phyloP scores from a whole-genome alignment of 2,329 filamentous ascomycete species.

The Pestalotiopsis sp. region DNA sequence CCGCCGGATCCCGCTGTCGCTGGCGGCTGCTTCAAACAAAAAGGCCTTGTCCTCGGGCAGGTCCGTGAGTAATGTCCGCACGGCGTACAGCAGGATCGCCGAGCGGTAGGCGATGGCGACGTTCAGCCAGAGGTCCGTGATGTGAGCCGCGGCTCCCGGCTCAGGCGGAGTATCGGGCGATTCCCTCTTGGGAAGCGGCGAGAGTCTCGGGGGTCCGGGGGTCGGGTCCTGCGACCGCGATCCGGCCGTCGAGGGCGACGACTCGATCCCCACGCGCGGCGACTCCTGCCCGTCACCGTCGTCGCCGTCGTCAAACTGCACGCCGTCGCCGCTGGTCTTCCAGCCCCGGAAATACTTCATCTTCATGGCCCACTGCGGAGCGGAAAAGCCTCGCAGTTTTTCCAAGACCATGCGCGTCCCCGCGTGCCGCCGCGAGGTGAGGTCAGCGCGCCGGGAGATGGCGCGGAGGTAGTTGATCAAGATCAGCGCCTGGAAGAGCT shows the following conservation, averaged over 20 bases:
- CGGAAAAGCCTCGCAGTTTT: slow-evolving; percentile 16
- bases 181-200: background rate
- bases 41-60: slow-evolving; percentile 16
- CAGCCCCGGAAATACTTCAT: slow-evolving; percentile 20
- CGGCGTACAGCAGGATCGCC: slow-evolving; percentile 18
- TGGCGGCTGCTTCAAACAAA: background rate
- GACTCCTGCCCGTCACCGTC: background rate
- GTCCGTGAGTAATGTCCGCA: slow-evolving; percentile 18
- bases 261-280: background rate
- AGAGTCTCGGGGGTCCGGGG: background rate
- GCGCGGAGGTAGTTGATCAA: slow-evolving; percentile 20
- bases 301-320: slow-evolving; percentile 16
- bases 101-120: slow-evolving; percentile 18
- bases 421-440: slow-evolving; percentile 14
- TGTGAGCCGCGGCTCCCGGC: background rate
- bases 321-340: slow-evolving; percentile 18
- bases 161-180: background rate
- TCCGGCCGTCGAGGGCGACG: background rate
- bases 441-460: slow-evolving; percentile 13
- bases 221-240: background rate
- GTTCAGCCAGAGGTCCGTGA: slow-evolving; percentile 18
- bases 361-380: slow-evolving; percentile 17
- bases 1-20: background rate
- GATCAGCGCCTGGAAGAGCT: slow-evolving; percentile 19
- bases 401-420: slow-evolving; percentile 18